Evolutionary conservation across 345 rosid genomes (phyloP), one percentile per base, ranked within the genome.

Genomic region (Dipteronia sinensis): DNA sequence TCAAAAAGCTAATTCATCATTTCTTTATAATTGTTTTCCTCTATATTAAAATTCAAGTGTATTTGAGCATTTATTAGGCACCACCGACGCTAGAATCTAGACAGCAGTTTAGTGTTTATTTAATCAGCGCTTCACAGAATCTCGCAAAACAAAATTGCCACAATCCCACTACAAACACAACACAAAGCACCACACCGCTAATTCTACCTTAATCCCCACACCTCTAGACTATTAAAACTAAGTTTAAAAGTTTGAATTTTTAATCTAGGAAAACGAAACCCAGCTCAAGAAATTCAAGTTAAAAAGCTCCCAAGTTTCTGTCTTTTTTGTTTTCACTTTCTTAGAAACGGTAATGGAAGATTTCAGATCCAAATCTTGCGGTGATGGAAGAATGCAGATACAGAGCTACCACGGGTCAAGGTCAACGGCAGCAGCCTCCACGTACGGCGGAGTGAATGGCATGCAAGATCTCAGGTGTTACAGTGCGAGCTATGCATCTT

Each of bases 401-500:
- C 78, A 83, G 42, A 67, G 71, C 68, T 78, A 79, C 78, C 15
- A 74, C 38, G 72, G n/a, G n/a, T n/a, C n/a, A n/a, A 1, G 72
- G 7, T 27, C 53, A 77, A 79, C 75, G 19, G 42, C 77, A 72
- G 81, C 76, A 46, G 84, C 82, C 49, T 67, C 78, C 65, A 74
- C 86, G 53, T 29, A 70, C 10, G 65, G 76, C 13, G 38, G 38
- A 34, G 62, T 82, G 76, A 82, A 78, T 19, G 44, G 79, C 27
- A 87, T 87, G 91, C 91, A 87, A 76, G 91, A 88, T 84, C 85
- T 90, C 47, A 83, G 95, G 67, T 84, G 90, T 67, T 88, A 88
- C 85, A 89, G 93, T 70, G 83, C 90, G 23, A 87, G 85, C 38
- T 87, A 82, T 78, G 83, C 85, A 0, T 74, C 85, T 46, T 62